These are phyloP conservation scores for Ophiostoma quercus DNA, from an alignment of 2,329 filamentous ascomycete species.

Conservation along the genomic window DNA sequence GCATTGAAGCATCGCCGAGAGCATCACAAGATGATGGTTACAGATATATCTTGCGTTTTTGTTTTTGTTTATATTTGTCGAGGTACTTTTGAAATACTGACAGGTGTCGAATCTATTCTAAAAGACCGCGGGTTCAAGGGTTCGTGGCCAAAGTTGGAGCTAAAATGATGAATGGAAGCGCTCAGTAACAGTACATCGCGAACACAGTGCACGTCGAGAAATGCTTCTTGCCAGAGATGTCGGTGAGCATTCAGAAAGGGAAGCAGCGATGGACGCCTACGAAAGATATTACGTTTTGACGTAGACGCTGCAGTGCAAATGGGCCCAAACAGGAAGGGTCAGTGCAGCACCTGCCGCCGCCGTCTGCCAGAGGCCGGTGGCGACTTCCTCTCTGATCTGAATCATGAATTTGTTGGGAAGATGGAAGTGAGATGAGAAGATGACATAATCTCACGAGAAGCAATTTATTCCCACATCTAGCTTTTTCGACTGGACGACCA, in stretches of 20 bases:
- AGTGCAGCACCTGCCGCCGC: neutral
- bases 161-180: neutral
- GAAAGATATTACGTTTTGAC: neutral
- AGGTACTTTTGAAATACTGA: neutral
- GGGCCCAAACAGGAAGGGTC: neutral
- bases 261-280: neutral
- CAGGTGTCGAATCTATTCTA: neutral
- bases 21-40: neutral
- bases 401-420: neutral
- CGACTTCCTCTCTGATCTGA: neutral
- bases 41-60: neutral
- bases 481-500: neutral
- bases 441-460: neutral
- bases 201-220: neutral
- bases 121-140: neutral
- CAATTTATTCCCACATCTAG: neutral
- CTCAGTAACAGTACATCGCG: neutral
- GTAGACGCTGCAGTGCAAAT: neutral
- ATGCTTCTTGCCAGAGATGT: neutral
- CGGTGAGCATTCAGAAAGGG: neutral
- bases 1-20: neutral
- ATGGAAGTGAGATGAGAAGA: neutral
- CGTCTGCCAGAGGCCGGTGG: neutral
- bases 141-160: neutral
- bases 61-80: neutral